Evolutionary conservation across 768 basidiomycete species (phyloP), one percentile per base, ranked within the genome.

Genomic region (Cystobasidium onofrii): DNA sequence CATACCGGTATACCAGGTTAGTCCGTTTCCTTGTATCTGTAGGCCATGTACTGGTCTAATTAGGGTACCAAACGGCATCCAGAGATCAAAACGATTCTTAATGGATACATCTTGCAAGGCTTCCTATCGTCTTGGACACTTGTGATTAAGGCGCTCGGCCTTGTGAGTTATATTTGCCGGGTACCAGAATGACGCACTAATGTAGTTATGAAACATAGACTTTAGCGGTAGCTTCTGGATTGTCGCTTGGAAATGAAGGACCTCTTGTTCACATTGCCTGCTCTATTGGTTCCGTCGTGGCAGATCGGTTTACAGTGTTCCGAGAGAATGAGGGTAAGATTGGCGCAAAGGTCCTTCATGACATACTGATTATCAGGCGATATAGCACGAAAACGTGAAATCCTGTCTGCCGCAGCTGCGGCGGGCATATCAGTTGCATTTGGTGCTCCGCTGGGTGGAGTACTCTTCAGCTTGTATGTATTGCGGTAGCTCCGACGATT

Each of bases 381-480:
- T 67, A 52, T 17, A 77, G 78, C 78, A 6, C 96, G 97, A 79
- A 86, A 92, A 63, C 88, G 96, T 60, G 95, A 98, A 82, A 89
- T 99, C 61, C 83, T 99, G 31, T 95, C 92, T 75, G 96, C 96
- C 13, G 93, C 95, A 25, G 91, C 92, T 79, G 95, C 95, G 1
- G 95, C 95, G 29, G 95, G 95, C 29, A 93, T 99, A 9, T 91
- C 95, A 7, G 93, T 97, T 29, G 93, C 95, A 0, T 97, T 97
- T 79, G 95, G 95, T 61, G 93, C 95, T 0, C 95, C 95, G 0
- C 91, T 99, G 57, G 95, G 82, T 31, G 92, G 92, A 15, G 92
- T 91, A 0, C 80, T 95, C 64, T 95, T 95, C 81, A 91, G 91
- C 76, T 82, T 97, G 76, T 95, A 44, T 7, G 70, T 36, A 63